Evolutionary conservation across 2,329 filamentous ascomycete genomes (phyloP), one percentile per base, ranked within the genome.

Genomic region (Diaporthe sp.): DNA sequence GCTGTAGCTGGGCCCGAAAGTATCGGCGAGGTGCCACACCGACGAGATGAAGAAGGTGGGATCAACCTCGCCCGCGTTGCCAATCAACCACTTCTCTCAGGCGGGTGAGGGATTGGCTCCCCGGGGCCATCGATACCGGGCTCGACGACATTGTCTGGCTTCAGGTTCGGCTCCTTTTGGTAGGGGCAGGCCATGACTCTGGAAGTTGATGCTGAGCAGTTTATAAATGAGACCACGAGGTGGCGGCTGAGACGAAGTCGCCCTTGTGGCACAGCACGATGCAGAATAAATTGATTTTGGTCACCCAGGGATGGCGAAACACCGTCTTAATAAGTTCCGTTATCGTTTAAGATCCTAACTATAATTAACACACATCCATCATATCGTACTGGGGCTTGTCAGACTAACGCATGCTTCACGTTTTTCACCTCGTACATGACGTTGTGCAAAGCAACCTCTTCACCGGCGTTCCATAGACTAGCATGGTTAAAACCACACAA

Each of bases 31-130:
- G n/a, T 73, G 47, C 76, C 75, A 77, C n/a, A 75, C 61, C 22
- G 73, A 75, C 25, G 75, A 71, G 44, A 76, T 73, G 7, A 73
- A 68, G 59, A 78, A 79, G 30, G 58, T 63, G 5, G 75, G 68
- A 59, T 78, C 79, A n/a, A 81, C 76, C 61, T 81, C 80, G 5
- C 61, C 61, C 30, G 78, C 25, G 59, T 78, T 79, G 19, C 76
- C 77, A 17, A 77, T 76, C 59, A 80, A 61, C 56, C 47, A 74
- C 50, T 32, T 75, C 70, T 75, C 70, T 77, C 77, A 17, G 76
- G 76, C 2, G 77, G 77, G 22, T 78, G 77, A 4, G 77, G 77
- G 51, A 78, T 77, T 2, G 73, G 74, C 13, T 75, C 65, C 8
- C 76, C 76, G 0, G 61, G 61, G 15, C 71, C 71, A 30, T 73